phyloP scores from a whole-genome alignment of 2,329 filamentous ascomycete genomes.

The Bertia moriformis region DNA sequence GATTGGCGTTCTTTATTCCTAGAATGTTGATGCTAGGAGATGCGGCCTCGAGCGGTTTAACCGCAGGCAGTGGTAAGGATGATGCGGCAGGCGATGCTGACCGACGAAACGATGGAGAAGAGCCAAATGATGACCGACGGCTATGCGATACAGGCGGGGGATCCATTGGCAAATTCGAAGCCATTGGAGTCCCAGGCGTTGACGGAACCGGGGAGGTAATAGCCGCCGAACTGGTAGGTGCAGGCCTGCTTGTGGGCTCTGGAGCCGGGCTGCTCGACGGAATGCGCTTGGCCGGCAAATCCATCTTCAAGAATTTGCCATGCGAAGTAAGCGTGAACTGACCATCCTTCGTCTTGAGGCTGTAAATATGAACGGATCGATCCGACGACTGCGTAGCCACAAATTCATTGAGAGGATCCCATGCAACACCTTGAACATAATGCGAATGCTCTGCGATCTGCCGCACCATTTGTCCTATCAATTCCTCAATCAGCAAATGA shows the following conservation, averaged over 20 bases:
- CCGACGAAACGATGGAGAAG: constrained; percentile 76
- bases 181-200: constrained; percentile 84
- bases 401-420: constrained; percentile 96
- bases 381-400: constrained; percentile 97
- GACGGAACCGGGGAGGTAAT: constrained; percentile 77
- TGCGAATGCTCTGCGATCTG: constrained; percentile 96
- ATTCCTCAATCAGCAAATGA: constrained; percentile 5
- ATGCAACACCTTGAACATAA: constrained; percentile 94
- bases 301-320: constrained; percentile 62
- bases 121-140: constrained; percentile 53
- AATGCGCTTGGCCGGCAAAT: constrained; percentile 79
- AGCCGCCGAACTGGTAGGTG: constrained; percentile 21
- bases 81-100: constrained; percentile 90
- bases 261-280: constrained; percentile 87
- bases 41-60: constrained; percentile 82
- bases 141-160: constrained; percentile 78
- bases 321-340: constrained; percentile 63
- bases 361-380: constrained; percentile 94
- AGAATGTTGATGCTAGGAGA: constrained; percentile 52
- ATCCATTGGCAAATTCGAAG: constrained; percentile 85
- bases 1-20: constrained; percentile 62
- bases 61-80: constrained; percentile 83
- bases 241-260: constrained; percentile 39
- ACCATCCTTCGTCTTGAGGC: constrained; percentile 87
- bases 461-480: constrained; percentile 50